Conservation (phyloP, 371 early-diverging fungal genomes). For the Smittium mucronatum region DNA sequence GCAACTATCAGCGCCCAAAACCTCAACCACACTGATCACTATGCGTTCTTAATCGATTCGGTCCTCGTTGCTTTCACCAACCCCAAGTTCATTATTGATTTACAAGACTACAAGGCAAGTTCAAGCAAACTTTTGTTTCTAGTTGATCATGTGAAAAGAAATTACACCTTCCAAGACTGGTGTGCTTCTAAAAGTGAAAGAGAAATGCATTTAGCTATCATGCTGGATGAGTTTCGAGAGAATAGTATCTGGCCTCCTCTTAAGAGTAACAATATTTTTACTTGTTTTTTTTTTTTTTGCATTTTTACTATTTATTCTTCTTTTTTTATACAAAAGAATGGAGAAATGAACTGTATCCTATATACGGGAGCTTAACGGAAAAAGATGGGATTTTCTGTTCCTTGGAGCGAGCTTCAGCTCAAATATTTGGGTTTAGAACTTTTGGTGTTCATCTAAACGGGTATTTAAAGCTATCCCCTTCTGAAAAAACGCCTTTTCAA, state of each 20-base stretch:
- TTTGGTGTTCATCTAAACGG: constrained; percentile 77
- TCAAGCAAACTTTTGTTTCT: neutral
- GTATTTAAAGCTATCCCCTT: constrained; percentile 29
- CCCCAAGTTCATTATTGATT: neutral
- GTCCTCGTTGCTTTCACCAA: neutral
- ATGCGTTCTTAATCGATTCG: neutral
- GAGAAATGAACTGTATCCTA: constrained; percentile 69
- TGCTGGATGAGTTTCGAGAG: neutral
- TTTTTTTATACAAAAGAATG: constrained; percentile 34
- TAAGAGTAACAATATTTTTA: neutral
- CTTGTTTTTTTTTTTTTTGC: neutral
- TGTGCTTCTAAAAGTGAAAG: neutral
- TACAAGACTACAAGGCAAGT: neutral
- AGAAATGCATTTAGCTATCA: neutral
- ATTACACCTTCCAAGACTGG: neutral
- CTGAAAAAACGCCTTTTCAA: neutral
- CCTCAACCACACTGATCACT: neutral
- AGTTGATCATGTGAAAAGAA: neutral
- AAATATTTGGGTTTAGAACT: constrained; percentile 61
- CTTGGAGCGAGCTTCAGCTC: constrained; percentile 69
- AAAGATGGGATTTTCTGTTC: constrained; percentile 39
- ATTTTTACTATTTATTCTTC: neutral
- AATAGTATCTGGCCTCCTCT: neutral
- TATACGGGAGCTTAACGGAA: constrained; percentile 40
- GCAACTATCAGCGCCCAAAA: neutral